A percentile compares a stretch with the other conserved stretches of the same genome.
Conservation (phyloP, 306 rosid genomes). For the Quillaja saponaria region DNA sequence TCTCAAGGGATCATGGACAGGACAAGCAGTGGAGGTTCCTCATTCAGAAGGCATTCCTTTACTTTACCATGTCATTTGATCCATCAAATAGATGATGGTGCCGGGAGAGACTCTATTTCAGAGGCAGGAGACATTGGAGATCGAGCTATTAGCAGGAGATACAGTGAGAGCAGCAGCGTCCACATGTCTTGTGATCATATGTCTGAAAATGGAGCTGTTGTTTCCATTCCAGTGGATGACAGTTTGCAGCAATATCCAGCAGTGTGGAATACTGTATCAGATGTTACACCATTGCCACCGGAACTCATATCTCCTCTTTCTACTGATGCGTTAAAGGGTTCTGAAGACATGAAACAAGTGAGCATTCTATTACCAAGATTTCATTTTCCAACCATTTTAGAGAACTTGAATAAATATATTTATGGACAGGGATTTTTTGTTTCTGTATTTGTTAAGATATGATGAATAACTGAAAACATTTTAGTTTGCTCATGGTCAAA, state of each 20-base stretch:
- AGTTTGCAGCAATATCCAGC: conserved; percentile 28
- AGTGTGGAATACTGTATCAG: conserved; percentile 22
- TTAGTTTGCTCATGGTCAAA: not conserved
- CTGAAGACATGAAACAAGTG: conserved; percentile 50
- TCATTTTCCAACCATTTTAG: too few relatives aligned
- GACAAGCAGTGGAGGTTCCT: conserved; percentile 45
- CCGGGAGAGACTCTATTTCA: conserved; percentile 55
- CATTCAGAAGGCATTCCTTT: conserved; percentile 55
- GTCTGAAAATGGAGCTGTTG: conserved; percentile 45
- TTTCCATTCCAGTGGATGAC: conserved; percentile 39
- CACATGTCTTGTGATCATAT: conserved; percentile 42
- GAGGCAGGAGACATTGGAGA: conserved; percentile 95
- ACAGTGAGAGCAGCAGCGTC: conserved; percentile 48
- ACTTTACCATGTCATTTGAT: conserved; percentile 44
- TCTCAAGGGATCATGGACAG: conserved; percentile 40
- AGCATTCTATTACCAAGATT: conserved; percentile 25
- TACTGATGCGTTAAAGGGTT: conserved; percentile 28
- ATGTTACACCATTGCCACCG: conserved; percentile 43
- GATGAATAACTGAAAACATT: not conserved
- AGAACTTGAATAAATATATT: too few relatives aligned
- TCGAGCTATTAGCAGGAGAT: conserved; percentile 63
- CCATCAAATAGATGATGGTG: conserved; percentile 38
- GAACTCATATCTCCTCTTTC: conserved; percentile 38
- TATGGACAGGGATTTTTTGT: not conserved
- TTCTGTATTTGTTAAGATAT: not conserved